Percentiles rank a stretch among this genome's conserved stretches.
Evolutionary conservation across 1,284 basidiomycete species (phyloP).

Genomic region (Fomitiporia mediterranea): DNA sequence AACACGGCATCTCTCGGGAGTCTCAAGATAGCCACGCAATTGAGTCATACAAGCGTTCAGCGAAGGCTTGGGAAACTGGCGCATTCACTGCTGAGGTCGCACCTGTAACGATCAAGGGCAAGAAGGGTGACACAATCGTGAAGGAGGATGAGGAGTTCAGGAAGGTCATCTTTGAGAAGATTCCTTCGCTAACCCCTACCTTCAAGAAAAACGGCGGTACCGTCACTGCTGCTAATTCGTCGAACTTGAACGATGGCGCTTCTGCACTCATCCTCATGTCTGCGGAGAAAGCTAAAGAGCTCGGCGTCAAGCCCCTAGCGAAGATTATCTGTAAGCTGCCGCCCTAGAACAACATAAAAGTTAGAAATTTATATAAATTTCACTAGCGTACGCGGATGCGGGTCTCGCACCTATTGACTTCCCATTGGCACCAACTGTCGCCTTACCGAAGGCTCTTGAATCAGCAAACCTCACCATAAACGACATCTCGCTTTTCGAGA

Average conservation of each 20-base stretch:
- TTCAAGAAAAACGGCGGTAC: conserved; percentile 83
- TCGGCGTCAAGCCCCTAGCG: conserved; percentile 86
- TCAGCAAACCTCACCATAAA: conserved; percentile 79
- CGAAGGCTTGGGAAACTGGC: conserved; percentile 84
- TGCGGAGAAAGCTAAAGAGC: conserved; percentile 83
- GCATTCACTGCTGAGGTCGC: conserved; percentile 88
- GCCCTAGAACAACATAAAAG: conserved; percentile 6
- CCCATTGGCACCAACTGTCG: conserved; percentile 90
- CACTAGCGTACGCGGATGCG: conserved; percentile 89
- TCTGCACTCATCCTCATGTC: conserved; percentile 93
- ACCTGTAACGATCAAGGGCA: conserved; percentile 90
- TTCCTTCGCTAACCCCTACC: conserved; percentile 80
- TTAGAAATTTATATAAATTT: conserved; percentile 23
- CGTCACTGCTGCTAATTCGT: conserved; percentile 95
- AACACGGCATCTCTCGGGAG: conserved; percentile 81
- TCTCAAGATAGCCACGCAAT: conserved; percentile 88
- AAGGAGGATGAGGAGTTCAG: conserved; percentile 98
- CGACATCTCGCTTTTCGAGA: conserved; percentile 91
- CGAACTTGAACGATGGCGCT: conserved; percentile 96
- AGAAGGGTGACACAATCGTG: conserved; percentile 89
- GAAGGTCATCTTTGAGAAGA: conserved; percentile 89
- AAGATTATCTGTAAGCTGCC: conserved; percentile 85
- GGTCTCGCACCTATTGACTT: conserved; percentile 97
- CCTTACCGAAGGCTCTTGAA: conserved; percentile 86
- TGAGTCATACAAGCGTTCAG: conserved; percentile 92